phyloP scores from a whole-genome alignment of 208 protist genomes.

The Trypanosoma lewisi region DNA sequence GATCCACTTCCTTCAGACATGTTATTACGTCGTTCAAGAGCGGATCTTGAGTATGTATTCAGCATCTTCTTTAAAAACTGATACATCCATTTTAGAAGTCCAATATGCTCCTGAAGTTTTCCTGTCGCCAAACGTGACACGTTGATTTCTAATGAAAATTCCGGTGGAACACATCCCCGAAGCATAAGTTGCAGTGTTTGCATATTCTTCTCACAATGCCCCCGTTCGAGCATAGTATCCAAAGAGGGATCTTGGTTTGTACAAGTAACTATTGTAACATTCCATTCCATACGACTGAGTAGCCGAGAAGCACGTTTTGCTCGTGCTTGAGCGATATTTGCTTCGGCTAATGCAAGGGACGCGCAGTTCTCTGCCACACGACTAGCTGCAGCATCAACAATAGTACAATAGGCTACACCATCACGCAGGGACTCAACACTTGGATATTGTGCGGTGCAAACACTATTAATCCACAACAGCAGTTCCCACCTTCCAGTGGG shows the following conservation, averaged over 20 bases:
- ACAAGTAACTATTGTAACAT: constrained; percentile 54
- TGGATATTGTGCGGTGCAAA: constrained; percentile 78
- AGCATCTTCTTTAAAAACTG: constrained; percentile 75
- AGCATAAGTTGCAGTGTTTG: constrained; percentile 70
- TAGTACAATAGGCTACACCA: constrained; percentile 76
- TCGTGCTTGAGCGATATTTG: constrained; percentile 15
- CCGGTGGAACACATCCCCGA: constrained; percentile 46
- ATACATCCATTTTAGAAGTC: constrained; percentile 75
- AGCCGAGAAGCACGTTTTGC: constrained; percentile 28
- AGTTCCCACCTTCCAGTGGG: constrained; percentile 61
- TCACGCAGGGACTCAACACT: constrained; percentile 79
- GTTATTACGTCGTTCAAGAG: constrained; percentile 30
- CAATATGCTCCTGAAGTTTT: constrained; percentile 82
- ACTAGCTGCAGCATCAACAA: constrained; percentile 64
- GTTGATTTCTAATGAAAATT: constrained; percentile 52
- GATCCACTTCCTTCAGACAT: constrained; percentile 5
- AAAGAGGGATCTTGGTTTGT: constrained; percentile 52
- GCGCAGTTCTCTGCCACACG: constrained; percentile 64
- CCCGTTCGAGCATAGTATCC: constrained; percentile 45
- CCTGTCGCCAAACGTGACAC: constrained; percentile 57
- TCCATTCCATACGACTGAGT: constrained; percentile 53
- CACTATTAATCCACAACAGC: constrained; percentile 75
- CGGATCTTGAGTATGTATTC: constrained; percentile 56
- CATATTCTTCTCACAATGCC: constrained; percentile 62
- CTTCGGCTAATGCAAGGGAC: constrained; percentile 30